Percentiles rank a stretch among this genome's conserved stretches.
phyloP scores from a whole-genome alignment of 2,329 filamentous ascomycete genomes.

The Dendrostoma leiphaemia region DNA sequence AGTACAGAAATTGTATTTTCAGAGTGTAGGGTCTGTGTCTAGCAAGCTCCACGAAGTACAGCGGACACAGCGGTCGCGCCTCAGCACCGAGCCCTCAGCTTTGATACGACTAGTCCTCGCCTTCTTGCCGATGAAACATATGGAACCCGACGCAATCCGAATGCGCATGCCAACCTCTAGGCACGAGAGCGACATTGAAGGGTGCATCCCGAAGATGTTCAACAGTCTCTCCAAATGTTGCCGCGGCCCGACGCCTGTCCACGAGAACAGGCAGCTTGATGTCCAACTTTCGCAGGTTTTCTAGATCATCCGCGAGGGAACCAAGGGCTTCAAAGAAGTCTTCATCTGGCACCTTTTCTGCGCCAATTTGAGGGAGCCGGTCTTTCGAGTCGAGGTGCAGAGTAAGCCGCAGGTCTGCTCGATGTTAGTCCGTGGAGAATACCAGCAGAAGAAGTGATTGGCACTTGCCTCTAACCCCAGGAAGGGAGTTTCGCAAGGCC shows the following conservation, averaged over 20 bases:
- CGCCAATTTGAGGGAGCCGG: background rate
- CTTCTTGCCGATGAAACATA: background rate
- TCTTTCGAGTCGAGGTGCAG: background rate
- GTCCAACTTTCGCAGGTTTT: conserved; percentile 1
- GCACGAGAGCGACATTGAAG: conserved; percentile 1
- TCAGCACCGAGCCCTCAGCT: too few relatives aligned
- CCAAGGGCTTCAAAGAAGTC: background rate
- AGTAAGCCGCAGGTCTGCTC: conserved; percentile 3
- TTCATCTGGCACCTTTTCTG: background rate
- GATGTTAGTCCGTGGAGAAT: too few relatives aligned
- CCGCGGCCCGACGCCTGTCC: too few relatives aligned
- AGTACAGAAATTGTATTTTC: too few relatives aligned
- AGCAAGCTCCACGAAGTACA: too few relatives aligned
- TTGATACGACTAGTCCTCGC: too few relatives aligned
- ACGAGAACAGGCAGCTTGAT: background rate
- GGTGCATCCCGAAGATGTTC: background rate
- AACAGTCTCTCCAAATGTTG: background rate
- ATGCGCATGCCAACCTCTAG: background rate
- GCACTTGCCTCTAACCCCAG: background rate
- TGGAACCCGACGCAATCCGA: background rate
- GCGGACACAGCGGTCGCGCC: too few relatives aligned
- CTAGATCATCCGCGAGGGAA: background rate
- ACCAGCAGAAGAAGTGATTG: too few relatives aligned
- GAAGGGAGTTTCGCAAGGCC: background rate
- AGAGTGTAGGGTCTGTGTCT: too few relatives aligned